Evolutionary conservation across 805 yeast species (phyloP), one percentile per base, ranked within the genome.

Genomic region (Millerago galiae): DNA sequence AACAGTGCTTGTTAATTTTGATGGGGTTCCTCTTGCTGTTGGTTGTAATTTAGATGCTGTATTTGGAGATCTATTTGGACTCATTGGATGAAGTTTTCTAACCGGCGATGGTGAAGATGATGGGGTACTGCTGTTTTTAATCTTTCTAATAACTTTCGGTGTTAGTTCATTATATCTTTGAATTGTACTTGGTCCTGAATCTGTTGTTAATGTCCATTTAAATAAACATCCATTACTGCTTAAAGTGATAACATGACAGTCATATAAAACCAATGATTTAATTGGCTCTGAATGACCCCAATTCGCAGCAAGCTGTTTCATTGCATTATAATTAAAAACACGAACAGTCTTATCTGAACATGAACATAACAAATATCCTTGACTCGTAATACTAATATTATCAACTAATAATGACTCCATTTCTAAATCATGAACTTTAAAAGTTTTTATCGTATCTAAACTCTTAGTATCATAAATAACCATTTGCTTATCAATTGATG

Each of bases 221-320:
- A 78, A 75, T 39, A 77, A 53, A 53, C 82, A 76, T 0, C 82
- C 83, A 50, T 72, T 80, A 8, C 60, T 61, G 16, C 80, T 71
- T 13, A 75, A 62, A 0, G 79, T 67, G 2, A 74, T 48, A 24
- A 71, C 54, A 5, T 50, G 51, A 4, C 52, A 46, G 13, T 44
- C 41, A 7, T 49, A 41, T 9, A 62, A 41, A 8, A 59, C 46
- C 15, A 81, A 43, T 0, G 75, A 72, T 12, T 74, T 55, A 5
- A 79, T 68, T 1, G 71, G 58, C 32, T 79, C 79, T 1, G 79
- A 69, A 48, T 75, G 81, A 0, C 77, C 90, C 83, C 83, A 82
- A 37, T 67, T 72, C 0, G 71, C 65, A 8, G 75, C 67, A 9
- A 77, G 35, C 9, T 68, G 68, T 38, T 62, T 72, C 1, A 81